phyloP scores from a whole-genome alignment of 495 filamentous ascomycete species.

The Usnea hakonensis region DNA sequence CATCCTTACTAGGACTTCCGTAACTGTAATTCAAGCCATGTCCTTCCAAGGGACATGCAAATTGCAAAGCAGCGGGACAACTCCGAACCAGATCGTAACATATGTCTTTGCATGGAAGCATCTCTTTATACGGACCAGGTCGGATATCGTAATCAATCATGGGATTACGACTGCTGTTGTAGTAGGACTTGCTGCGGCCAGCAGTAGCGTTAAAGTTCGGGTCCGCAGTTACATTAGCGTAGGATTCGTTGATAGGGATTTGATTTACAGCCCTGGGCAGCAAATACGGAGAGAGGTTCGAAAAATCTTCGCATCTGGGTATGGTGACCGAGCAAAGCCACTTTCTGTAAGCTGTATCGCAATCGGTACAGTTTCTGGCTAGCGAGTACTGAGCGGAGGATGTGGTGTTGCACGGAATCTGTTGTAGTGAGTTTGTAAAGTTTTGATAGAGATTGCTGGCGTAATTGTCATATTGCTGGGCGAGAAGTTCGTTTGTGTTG shows the following conservation, averaged over 20 bases:
- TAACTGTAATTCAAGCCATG: slow-evolving; percentile 59
- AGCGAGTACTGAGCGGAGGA: slow-evolving; percentile 70
- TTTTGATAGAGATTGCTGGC: slow-evolving; percentile 55
- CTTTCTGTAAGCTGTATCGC: slow-evolving; percentile 70
- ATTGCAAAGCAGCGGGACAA: slow-evolving; percentile 73
- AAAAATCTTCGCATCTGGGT: slow-evolving; percentile 82
- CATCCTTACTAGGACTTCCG: slow-evolving; percentile 33
- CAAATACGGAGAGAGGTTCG: slow-evolving; percentile 45
- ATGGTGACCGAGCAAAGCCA: slow-evolving; percentile 95
- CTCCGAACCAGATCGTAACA: slow-evolving; percentile 76
- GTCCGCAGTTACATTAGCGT: slow-evolving; percentile 16
- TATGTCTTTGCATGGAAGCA: slow-evolving; percentile 75
- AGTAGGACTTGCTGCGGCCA: slow-evolving; percentile 17
- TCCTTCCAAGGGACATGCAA: slow-evolving; percentile 60
- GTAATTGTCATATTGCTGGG: slow-evolving; percentile 62
- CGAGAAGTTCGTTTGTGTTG: slow-evolving; percentile 28
- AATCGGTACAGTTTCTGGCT: slow-evolving; percentile 64
- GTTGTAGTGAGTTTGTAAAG: slow-evolving; percentile 73
- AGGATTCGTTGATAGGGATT: slow-evolving; percentile 59
- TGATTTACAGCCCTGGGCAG: slow-evolving; percentile 61
- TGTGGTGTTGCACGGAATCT: slow-evolving; percentile 74
- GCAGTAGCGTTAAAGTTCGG: slow-evolving; percentile 13
- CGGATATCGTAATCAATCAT: slow-evolving; percentile 61
- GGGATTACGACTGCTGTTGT: slow-evolving; percentile 50
- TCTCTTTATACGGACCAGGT: slow-evolving; percentile 90